Base-by-base conservation (phyloP, 2,329 filamentous ascomycete genomes). In the Botrytis elliptica region DNA sequence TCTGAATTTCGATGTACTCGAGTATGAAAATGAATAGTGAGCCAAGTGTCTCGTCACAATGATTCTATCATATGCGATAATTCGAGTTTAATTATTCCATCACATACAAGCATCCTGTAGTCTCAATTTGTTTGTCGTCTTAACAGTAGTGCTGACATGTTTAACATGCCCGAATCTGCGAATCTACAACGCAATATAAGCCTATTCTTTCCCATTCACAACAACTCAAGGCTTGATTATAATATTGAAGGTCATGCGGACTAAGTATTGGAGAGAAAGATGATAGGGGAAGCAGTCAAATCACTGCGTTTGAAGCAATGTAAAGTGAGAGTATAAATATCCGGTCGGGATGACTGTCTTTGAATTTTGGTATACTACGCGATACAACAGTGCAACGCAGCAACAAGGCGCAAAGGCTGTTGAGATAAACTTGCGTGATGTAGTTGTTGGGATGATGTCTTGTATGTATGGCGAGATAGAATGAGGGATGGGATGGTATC, bases 191-290 rank as follows among this genome's bases (percentile, higher is more conserved):
- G 36, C 3, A 25, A 14, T 18, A 9, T 62, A n/a, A 8, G 7
- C 3, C 22, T n/a, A 18, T 40, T 62, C 12, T 16, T 16, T 29
- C 7, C 14, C 7, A 6, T 55, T 57, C 29, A 16, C n/a, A 3
- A 29, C 1, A 29, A 29, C 29, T 33, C 6, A 16, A 7, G 7
- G 14, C 16, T 29, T 29, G 14, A 57, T 29, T 3, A 9, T 8
- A 9, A 57, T 57, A 8, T 2, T 57, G 14, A 3, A 29, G 9
- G 0, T 18, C 2, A 16, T 33, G 52, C 14, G n/a, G 3, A 57
- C 18, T 18, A 7, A 9, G 0, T 29, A 29, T 57, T 1, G n/a
- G 0, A n/a, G 25, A 55, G n/a, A 2, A n/a, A 16, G 49, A 57
- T 18, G n/a, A 29, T 29, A 29, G 14, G 12, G 25, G 12, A 29